These are phyloP conservation scores for Nakaseomyces nivariensis DNA, from an alignment of 1,139 yeast species.

Conservation along the genomic window DNA sequence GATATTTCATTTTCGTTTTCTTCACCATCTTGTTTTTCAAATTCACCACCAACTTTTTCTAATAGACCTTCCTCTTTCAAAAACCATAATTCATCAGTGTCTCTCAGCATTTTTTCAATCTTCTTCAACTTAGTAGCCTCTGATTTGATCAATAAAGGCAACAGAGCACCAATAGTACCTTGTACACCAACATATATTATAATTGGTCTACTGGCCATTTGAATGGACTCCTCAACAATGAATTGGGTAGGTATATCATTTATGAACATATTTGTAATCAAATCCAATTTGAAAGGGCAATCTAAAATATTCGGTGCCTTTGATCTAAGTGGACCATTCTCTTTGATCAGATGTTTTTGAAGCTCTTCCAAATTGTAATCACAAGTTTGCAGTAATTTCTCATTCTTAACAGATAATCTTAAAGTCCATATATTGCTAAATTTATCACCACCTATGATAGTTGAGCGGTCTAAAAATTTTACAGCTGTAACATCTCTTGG, in stretches of 20 bases:
- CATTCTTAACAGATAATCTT: slow-evolving; percentile 40
- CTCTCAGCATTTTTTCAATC: slow-evolving; percentile 44
- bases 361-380: background rate
- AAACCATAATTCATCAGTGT: slow-evolving; percentile 21
- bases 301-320: slow-evolving; percentile 21
- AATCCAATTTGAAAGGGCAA: slow-evolving; percentile 40
- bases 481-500: slow-evolving; percentile 59
- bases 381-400: slow-evolving; percentile 7
- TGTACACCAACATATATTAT: slow-evolving; percentile 66
- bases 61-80: slow-evolving; percentile 8
- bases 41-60: slow-evolving; percentile 6
- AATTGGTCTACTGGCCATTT: slow-evolving; percentile 46
- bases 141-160: slow-evolving; percentile 53
- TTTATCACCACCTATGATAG: slow-evolving; percentile 80
- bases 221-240: slow-evolving; percentile 18
- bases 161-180: slow-evolving; percentile 68
- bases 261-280: slow-evolving; percentile 51
- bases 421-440: slow-evolving; percentile 72
- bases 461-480: slow-evolving; percentile 56
- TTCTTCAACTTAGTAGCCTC: slow-evolving; percentile 54
- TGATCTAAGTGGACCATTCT: slow-evolving; percentile 1
- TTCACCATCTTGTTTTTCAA: slow-evolving; percentile 1
- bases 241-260: slow-evolving; percentile 67
- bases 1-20: background rate
- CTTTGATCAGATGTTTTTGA: slow-evolving; percentile 3